These are phyloP conservation scores for Claviceps maximensis DNA, from an alignment of 2,329 filamentous ascomycete genomes.

Conservation along the genomic window DNA sequence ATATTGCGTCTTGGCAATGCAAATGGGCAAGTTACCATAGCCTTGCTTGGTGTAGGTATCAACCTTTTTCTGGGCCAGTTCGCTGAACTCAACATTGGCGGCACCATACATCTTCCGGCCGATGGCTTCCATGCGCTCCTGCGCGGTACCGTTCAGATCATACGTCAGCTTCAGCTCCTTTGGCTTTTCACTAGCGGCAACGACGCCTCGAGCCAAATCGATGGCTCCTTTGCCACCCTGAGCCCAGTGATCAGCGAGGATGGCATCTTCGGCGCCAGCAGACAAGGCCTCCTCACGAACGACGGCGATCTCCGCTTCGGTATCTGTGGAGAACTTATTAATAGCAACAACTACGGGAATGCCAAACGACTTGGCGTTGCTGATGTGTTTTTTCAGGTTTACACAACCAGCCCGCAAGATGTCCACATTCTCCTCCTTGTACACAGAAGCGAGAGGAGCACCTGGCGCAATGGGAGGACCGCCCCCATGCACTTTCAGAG, in stretches of 20 bases:
- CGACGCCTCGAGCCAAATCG: conserved; percentile 76
- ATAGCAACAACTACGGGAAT: conserved; percentile 93
- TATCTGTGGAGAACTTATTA: conserved; percentile 93
- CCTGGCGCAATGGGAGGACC: conserved; percentile 88
- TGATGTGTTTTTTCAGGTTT: conserved; percentile 90
- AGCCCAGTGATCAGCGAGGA: conserved; percentile 92
- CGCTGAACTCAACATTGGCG: conserved; percentile 77
- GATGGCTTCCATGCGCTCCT: conserved; percentile 84
- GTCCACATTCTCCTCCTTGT: conserved; percentile 87
- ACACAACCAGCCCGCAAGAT: conserved; percentile 80
- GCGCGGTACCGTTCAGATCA: conserved; percentile 60
- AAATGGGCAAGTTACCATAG: conserved; percentile 86
- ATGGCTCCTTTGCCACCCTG: conserved; percentile 85
- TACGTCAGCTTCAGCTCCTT: conserved; percentile 87
- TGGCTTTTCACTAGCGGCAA: conserved; percentile 68
- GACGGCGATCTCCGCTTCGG: conserved; percentile 77
- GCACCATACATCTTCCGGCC: conserved; percentile 93
- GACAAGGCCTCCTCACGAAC: conserved; percentile 83
- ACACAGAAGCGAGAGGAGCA: conserved; percentile 71
- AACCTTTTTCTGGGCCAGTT: conserved; percentile 89
- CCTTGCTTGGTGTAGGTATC: conserved; percentile 89
- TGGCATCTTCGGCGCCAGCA: conserved; percentile 86
- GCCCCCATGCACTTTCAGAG: conserved; percentile 92
- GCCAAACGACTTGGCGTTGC: conserved; percentile 78
- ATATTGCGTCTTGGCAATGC: conserved; percentile 97